Evolutionary conservation across 2,329 filamentous ascomycete species (phyloP), one percentile per base, ranked within the genome.

Genomic region (Shiraia sp.): DNA sequence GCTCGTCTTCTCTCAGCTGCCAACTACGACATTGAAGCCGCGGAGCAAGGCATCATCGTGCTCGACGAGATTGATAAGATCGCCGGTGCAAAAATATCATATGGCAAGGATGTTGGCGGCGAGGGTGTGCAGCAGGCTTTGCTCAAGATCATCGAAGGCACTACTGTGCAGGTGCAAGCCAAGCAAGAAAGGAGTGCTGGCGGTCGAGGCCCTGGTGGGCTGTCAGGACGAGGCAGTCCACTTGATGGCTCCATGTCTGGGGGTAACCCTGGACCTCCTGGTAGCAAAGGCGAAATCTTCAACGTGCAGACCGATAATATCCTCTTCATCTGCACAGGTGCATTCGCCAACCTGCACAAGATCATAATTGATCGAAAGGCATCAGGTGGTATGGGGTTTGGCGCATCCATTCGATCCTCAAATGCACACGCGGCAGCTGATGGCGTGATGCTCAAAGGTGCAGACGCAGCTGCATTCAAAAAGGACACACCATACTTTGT

Each of bases 41-140:
- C 90, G 6, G 92, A 99, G 65, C 82, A 88, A 38, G 93, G 93
- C 4, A 97, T 99, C 41, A 90, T 99, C 32, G 93, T 95, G 41
- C 77, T 99, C 14, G 93, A 99, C 57, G 93, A 99, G 72, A 90
- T 99, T 40, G 93, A 99, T 75, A 99, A 99, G 72, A 91, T 97
- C 44, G 91, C 93, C 2, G 88, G 88, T 26, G 84, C 89, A 17
- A 92, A 93, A 65, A 87, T 91, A 12, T 83, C 83, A 47, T 90
- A 95, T 46, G 92, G 91, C 14, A 88, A 95, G 57, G 93, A 99
- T 62, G 93, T 99, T 2, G 88, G 91, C 13, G 93, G 93, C 15
- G 93, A 97, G 74, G 93, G 93, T 38, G 93, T 97, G 0, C 93
- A 99, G 63, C 93, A 99, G 71, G 92, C 93, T 6, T 75, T 99